Conservation (phyloP, 164 flowering plant species). For the Cinnamomum chago region DNA sequence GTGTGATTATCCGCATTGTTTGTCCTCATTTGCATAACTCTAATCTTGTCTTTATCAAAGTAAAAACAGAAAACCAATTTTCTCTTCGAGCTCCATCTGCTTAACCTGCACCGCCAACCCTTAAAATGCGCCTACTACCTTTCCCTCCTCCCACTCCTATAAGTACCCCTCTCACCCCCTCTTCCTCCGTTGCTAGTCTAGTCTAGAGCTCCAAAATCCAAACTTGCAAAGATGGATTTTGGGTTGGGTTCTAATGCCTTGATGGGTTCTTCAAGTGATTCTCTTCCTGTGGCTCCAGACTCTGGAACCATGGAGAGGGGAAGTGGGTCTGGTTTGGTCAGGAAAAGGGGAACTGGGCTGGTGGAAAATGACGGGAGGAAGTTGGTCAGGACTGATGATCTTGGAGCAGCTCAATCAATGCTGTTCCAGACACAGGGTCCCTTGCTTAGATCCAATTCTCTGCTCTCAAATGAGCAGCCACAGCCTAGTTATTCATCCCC, state of each 20-base stretch:
- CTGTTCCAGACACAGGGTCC: conserved; percentile 25
- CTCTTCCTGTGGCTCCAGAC: conserved; percentile 24
- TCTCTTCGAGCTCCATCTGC: too few species aligned
- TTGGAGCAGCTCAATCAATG: conserved; percentile 35
- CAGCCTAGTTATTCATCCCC: conserved; percentile 71
- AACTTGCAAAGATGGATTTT: background rate
- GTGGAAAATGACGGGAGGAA: conserved; percentile 55
- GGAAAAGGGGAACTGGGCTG: conserved; percentile 29
- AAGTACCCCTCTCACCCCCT: too few species aligned
- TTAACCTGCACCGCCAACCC: too few species aligned
- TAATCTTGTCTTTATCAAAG: too few species aligned
- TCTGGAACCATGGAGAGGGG: conserved; percentile 40
- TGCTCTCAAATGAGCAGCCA: conserved; percentile 31
- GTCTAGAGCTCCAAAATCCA: too few species aligned
- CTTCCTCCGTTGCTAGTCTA: too few species aligned
- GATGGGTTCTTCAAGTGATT: background rate
- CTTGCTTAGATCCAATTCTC: conserved; percentile 41
- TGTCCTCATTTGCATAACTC: too few species aligned
- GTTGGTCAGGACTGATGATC: conserved; percentile 45
- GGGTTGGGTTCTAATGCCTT: background rate
- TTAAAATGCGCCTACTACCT: too few species aligned
- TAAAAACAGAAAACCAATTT: too few species aligned
- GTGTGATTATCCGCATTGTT: too few species aligned
- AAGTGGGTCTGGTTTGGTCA: conserved; percentile 51
- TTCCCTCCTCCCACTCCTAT: too few species aligned